Evolutionary conservation across 73 alveolate species (phyloP).

Genomic region (Uronychia setigera): DNA sequence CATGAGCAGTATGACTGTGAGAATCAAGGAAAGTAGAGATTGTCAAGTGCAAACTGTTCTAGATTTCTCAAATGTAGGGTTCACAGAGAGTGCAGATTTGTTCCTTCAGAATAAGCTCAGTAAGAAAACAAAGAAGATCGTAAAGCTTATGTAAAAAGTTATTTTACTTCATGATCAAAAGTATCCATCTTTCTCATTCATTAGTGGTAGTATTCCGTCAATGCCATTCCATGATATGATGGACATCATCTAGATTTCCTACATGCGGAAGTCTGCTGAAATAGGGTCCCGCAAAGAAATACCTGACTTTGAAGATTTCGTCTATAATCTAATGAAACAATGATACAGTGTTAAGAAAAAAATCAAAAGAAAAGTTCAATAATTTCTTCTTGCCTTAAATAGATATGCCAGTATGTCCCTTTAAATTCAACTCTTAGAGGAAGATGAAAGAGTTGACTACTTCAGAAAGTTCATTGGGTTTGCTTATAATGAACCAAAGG

Average conservation of each 20-base stretch:
- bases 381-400: constrained; percentile 37
- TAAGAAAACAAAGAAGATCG: constrained; percentile 33
- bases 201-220: constrained; percentile 18
- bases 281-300: constrained; percentile 1
- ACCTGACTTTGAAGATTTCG: constrained; percentile 43
- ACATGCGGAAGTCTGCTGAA: constrained; percentile 7
- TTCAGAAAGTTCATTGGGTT: constrained; percentile 52
- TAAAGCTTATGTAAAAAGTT: constrained; percentile 40
- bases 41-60: constrained; percentile 25
- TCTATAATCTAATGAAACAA: constrained; percentile 19
- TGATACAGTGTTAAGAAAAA: constrained; percentile 50
- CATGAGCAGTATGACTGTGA: background rate
- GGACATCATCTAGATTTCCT: background rate
- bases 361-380: constrained; percentile 24
- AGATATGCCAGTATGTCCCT: constrained; percentile 7
- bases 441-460: constrained; percentile 55
- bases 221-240: background rate
- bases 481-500: constrained; percentile 5
- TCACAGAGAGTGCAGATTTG: constrained; percentile 30
- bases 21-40: background rate
- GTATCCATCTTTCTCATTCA: constrained; percentile 26
- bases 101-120: constrained; percentile 34
- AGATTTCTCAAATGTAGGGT: constrained; percentile 37
- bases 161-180: background rate
- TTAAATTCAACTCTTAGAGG: background rate